Evolutionary conservation across 1,284 basidiomycete genomes (phyloP).

Genomic region (Uromyces viciae-fabae): DNA sequence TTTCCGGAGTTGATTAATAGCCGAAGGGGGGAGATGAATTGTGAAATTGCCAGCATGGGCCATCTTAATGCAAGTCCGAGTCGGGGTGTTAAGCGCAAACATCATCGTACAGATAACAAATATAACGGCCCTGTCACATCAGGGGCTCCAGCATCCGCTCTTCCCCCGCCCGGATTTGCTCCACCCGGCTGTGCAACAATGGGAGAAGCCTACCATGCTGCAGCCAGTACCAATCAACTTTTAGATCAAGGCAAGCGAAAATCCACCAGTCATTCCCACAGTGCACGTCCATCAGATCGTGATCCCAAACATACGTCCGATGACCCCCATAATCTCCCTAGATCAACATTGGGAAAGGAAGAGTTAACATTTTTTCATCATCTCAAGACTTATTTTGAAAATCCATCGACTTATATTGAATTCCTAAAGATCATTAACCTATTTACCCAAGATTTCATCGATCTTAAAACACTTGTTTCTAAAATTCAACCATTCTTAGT

Average conservation of each 20-base stretch:
- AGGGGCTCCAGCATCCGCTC: not conserved
- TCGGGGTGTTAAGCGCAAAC: conserved; percentile 34
- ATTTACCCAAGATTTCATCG: conserved; percentile 90
- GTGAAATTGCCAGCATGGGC: not conserved
- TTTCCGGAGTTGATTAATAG: not conserved
- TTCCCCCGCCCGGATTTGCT: conserved; percentile 41
- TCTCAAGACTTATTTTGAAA: conserved; percentile 76
- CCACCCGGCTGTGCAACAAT: conserved; percentile 34
- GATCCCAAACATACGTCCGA: not conserved
- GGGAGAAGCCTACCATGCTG: conserved; percentile 41
- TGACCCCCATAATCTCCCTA: not conserved
- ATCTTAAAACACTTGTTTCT: conserved; percentile 75
- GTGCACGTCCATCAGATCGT: not conserved
- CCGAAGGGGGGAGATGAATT: not conserved
- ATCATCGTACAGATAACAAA: conserved; percentile 6
- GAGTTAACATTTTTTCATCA: conserved; percentile 92
- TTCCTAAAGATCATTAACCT: conserved; percentile 93
- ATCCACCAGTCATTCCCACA: conserved; percentile 4
- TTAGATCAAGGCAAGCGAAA: not conserved
- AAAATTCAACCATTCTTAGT: conserved; percentile 73
- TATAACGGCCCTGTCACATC: not conserved
- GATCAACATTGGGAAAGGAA: conserved; percentile 23
- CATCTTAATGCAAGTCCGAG: not conserved
- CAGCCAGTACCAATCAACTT: conserved; percentile 26
- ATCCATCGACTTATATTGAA: conserved; percentile 86